These are phyloP conservation scores for Xenoacremonium recifei DNA, from an alignment of 2,329 filamentous ascomycete species.

Conservation along the genomic window DNA sequence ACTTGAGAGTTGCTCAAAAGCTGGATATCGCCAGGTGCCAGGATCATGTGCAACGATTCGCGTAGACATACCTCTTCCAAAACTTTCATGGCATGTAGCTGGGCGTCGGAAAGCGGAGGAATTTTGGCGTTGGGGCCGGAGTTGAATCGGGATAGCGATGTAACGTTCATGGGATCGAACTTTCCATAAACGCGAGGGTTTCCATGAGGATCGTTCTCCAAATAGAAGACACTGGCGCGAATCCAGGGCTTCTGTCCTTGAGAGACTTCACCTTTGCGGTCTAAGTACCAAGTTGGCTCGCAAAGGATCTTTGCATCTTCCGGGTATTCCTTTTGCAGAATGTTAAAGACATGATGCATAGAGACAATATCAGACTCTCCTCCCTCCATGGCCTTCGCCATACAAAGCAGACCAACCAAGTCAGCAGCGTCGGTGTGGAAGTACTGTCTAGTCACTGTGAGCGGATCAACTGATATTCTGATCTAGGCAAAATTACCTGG, in stretches of 20 bases:
- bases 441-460: constrained; percentile 28
- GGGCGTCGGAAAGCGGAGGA: constrained; percentile 29
- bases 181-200: constrained; percentile 57
- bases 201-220: constrained; percentile 67
- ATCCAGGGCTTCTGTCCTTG: constrained; percentile 74
- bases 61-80: too few relatives aligned
- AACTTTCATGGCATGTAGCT: too few relatives aligned
- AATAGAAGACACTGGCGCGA: constrained; percentile 69
- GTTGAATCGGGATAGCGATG: constrained; percentile 13
- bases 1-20: too few relatives aligned
- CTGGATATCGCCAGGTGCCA: too few relatives aligned
- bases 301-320: constrained; percentile 75
- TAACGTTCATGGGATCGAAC: constrained; percentile 83
- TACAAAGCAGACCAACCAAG: constrained; percentile 79
- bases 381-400: constrained; percentile 73
- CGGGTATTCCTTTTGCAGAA: constrained; percentile 70
- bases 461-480: too few relatives aligned
- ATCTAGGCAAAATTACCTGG: constrained; percentile 35
- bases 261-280: constrained; percentile 82
- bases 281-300: constrained; percentile 85
- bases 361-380: constrained; percentile 81
- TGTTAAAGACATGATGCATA: constrained; percentile 78
- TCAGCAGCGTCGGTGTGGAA: constrained; percentile 76
- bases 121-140: constrained; percentile 11
- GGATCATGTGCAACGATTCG: too few relatives aligned